Evolutionary conservation across 805 yeast genomes (phyloP).

Genomic region (Candida multigemmis): DNA sequence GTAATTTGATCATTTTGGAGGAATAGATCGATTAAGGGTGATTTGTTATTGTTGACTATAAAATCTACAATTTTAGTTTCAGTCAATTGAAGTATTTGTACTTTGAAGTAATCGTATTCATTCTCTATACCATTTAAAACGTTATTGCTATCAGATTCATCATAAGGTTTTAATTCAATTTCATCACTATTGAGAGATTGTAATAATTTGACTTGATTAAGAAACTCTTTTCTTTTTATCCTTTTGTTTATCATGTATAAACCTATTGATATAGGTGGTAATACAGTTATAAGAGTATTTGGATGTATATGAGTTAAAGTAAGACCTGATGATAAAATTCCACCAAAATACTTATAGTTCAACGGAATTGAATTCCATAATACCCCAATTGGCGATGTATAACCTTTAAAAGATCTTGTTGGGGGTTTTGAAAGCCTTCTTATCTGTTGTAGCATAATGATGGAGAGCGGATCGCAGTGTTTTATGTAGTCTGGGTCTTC

Average conservation of each 20-base stretch:
- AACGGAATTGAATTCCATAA: slow-evolving; percentile 19
- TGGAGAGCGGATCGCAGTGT: too few relatives aligned
- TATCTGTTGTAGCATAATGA: too few relatives aligned
- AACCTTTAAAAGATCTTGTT: slow-evolving; percentile 19
- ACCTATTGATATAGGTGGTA: slow-evolving; percentile 27
- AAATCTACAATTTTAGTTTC: slow-evolving; percentile 17
- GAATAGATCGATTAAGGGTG: slow-evolving; percentile 4
- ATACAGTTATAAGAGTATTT: slow-evolving; percentile 21
- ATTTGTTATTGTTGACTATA: slow-evolving; percentile 8
- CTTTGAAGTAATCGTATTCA: slow-evolving; percentile 25
- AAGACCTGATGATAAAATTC: slow-evolving; percentile 14
- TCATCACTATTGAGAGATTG: too few relatives aligned
- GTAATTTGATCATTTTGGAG: slow-evolving; percentile 23
- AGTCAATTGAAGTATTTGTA: slow-evolving; percentile 15
- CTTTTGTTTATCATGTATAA: too few relatives aligned
- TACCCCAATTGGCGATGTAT: slow-evolving; percentile 11
- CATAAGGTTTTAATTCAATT: slow-evolving; percentile 17
- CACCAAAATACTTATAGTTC: slow-evolving; percentile 18
- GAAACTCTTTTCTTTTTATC: too few relatives aligned
- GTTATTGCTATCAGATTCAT: slow-evolving; percentile 19
- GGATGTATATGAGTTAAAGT: slow-evolving; percentile 27
- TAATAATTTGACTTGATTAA: too few relatives aligned
- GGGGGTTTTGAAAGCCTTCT: slow-evolving; percentile 13
- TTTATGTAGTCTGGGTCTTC: too few relatives aligned
- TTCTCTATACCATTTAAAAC: slow-evolving; percentile 27